Base-by-base conservation (phyloP, 805 yeast species). In the Ogataea wickerhamii region DNA sequence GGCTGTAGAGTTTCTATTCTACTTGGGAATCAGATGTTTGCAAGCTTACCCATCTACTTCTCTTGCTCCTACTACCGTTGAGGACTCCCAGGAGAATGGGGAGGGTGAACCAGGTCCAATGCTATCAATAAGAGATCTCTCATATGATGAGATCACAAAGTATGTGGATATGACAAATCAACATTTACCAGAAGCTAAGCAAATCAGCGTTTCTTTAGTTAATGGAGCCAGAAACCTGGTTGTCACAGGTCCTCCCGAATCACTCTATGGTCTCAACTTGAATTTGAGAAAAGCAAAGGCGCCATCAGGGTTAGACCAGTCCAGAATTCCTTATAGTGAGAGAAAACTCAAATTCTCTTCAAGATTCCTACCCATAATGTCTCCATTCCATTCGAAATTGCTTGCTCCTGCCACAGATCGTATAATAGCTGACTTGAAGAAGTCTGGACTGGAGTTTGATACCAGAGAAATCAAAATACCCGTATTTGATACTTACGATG, bases 51-150 rank as follows among this genome's bases (percentile, higher is more conserved):
- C 98, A 56, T 80, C 85, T 56, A 93, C 98, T 32, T 84, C 95
- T 27, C 74, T 93, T 60, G 88, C 98, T 28, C 98, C 98, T 42
- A 76, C 94, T 17, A 85, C 86, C 64, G 77, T 89, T 52, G 87
- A 87, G 62, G 98, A 93, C 66, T 83, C 95, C 18, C 78, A 83
- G 60, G 94, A 87, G 56, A 82, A 87, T 60, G 91, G 91, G 54
- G 99, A 93, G 71, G 98, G 99, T 53, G 73, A 77, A 53, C 98
- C 98, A 47, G 83, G 95, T 49, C 98, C 98, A 51, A 93, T 93
- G 99, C 77, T 93, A 62, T 84, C 97, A 8, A 76, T 93, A 45
- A 81, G 96, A 63, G 96, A 89, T 63, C 74, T 93, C 58, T 76
- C 94, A 16, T 69, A 73, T 51, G 80, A 76, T 29, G 89, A 87